Base-by-base conservation (phyloP, 2,329 filamentous ascomycete species). In the Dothistroma septosporum region DNA sequence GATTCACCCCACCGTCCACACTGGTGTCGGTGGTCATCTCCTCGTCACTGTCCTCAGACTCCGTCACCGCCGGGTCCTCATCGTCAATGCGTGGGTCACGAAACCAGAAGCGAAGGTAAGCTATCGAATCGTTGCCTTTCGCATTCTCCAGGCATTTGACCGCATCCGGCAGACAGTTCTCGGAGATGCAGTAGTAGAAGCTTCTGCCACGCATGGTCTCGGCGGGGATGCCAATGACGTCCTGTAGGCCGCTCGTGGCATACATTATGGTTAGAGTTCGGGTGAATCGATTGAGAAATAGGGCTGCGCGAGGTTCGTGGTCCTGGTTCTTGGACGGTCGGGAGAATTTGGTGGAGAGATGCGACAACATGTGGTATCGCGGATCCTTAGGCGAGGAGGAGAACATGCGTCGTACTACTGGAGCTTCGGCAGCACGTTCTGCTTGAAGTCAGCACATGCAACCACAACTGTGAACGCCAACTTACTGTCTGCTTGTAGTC, bases 81-180 rank as follows among this genome's bases (percentile, higher is more conserved):
- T 79, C 76, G 57, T 76, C 81, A 59, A 82, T 78, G 32, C 87
- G 81, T 19, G 90, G 90, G 71, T 94, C 88, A 57, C 89, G 83
- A 70, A 89, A 93, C 83, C 87, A 90, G 73, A 95, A 96, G 19
- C 91, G 88, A 61, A 96, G 80, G 69, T 96, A 95, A 1, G 91
- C 91, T 69, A 95, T 94, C 1, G 91, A 95, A 73, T 96, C 90
- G 69, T 96, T 95, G 31, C 88, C 88, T 73, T 96, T 96, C 22
- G 91, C 91, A 66, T 88, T 89, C 74, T 95, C 91, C 33, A 96
- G 76, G 68, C 89, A 92, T 63, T 85, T 84, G 35, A 93, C 85
- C 3, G 90, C 90, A 67, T 94, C 89, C 9, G 83, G 79, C 31
- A 94, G 79, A 67, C 90, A 94, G 62, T 86, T 88, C 67, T 90